Percentiles rank a stretch among this genome's conserved stretches.
Evolutionary conservation across 345 rosid species (phyloP).

Genomic region (Populus pruinosa): DNA sequence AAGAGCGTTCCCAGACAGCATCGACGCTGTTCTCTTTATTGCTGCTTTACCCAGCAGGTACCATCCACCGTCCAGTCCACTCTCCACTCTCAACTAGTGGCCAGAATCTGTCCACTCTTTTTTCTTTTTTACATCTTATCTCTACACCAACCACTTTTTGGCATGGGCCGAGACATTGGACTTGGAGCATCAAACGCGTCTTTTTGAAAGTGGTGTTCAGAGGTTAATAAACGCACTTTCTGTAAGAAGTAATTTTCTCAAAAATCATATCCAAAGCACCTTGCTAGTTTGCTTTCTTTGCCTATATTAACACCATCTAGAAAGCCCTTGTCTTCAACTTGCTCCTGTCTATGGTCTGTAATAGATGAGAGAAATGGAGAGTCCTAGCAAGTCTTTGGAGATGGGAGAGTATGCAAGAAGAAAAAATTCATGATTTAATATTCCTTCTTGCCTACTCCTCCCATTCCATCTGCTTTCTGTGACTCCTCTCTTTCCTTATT

Average conservation of each 20-base stretch:
- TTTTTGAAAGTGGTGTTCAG: too few species aligned
- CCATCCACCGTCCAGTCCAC: too few species aligned
- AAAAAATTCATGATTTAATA: too few species aligned
- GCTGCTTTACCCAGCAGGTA: too few species aligned
- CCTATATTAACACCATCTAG: background rate
- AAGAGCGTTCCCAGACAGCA: too few species aligned
- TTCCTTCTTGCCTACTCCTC: conserved; percentile 3
- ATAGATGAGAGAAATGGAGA: background rate
- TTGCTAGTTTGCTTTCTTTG: background rate
- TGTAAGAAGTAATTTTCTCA: too few species aligned
- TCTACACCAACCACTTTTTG: background rate
- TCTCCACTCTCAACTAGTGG: too few species aligned
- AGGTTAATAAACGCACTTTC: too few species aligned
- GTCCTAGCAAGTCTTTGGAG: background rate
- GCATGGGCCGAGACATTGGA: background rate
- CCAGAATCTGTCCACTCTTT: too few species aligned
- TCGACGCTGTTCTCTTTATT: too few species aligned
- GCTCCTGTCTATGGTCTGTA: background rate
- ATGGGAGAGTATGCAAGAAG: background rate
- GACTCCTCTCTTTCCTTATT: background rate
- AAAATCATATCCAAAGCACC: too few species aligned
- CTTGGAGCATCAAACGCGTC: background rate
- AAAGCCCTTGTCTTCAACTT: background rate
- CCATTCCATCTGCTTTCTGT: conserved; percentile 8
- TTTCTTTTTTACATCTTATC: background rate